Evolutionary conservation across 1,139 yeast species (phyloP).

Genomic region (Trichomonascaceae sp.): DNA sequence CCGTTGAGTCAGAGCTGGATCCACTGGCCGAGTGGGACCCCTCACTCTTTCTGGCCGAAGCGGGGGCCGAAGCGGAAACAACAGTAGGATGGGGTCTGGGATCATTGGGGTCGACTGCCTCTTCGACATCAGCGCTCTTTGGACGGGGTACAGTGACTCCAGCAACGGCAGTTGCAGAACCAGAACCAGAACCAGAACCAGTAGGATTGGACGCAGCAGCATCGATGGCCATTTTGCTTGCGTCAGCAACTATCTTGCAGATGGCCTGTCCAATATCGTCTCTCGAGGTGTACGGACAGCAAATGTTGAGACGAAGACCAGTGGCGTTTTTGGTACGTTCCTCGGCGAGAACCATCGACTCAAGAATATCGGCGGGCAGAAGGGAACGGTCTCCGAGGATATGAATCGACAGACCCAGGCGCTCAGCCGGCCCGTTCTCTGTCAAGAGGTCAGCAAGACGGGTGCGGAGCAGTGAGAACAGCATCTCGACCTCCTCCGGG

Average conservation of each 20-base stretch:
- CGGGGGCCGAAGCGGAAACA: too few species aligned
- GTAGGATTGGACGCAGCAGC: too few species aligned
- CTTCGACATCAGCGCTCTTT: conserved; percentile 24
- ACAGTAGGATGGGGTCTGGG: too few species aligned
- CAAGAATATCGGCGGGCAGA: conserved; percentile 56
- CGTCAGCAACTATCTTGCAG: too few species aligned
- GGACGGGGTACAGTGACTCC: too few species aligned
- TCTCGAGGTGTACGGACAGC: conserved; percentile 91
- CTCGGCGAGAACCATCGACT: conserved; percentile 52
- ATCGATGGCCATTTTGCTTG: too few species aligned
- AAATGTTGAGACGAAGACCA: conserved; percentile 70
- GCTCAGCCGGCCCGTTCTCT: conserved; percentile 7
- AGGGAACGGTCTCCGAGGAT: conserved; percentile 62
- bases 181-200: too few species aligned
- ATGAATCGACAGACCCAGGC: conserved; percentile 47
- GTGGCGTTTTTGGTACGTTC: conserved; percentile 50
- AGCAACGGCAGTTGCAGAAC: too few species aligned
- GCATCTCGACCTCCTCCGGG: conserved; percentile 63
- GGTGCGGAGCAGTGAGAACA: conserved; percentile 71
- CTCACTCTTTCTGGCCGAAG: too few species aligned
- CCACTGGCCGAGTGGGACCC: too few species aligned
- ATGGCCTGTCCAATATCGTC: conserved; percentile 77
- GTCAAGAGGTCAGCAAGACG: conserved; percentile 35
- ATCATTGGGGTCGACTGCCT: too few species aligned
- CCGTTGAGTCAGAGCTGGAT: too few species aligned